Conservation (phyloP, 257 asterid species). For the Solanum tarijense region DNA sequence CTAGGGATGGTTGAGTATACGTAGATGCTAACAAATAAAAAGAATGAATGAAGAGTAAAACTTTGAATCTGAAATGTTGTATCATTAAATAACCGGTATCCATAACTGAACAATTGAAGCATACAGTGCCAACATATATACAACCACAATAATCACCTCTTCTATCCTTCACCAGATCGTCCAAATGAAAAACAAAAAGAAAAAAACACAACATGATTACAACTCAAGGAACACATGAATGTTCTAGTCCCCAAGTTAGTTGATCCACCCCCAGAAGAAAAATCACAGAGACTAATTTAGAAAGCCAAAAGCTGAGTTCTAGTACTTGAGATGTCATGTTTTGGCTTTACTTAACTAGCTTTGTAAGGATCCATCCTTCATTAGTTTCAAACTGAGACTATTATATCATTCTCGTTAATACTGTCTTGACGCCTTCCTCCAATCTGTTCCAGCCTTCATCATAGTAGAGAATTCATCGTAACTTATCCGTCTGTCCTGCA, state of each 20-base stretch:
- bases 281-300: background rate
- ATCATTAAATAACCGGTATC: background rate
- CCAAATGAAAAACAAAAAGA: background rate
- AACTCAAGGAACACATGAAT: background rate
- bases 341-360: conserved; percentile 6
- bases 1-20: no score
- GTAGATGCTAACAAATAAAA: background rate
- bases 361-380: conserved; percentile 39
- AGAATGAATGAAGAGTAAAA: background rate
- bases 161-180: background rate
- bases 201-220: background rate
- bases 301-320: background rate
- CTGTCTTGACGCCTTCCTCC: conserved; percentile 21
- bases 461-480: conserved; percentile 13
- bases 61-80: background rate
- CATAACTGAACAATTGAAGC: background rate
- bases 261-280: background rate
- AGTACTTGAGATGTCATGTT: background rate
- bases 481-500: no score
- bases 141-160: background rate
- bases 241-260: background rate
- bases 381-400: conserved; percentile 33
- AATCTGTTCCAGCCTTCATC: conserved; percentile 44
- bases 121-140: background rate
- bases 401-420: no score